phyloP scores from a whole-genome alignment of 164 flowering plant species.

The Aristolochia contorta region DNA sequence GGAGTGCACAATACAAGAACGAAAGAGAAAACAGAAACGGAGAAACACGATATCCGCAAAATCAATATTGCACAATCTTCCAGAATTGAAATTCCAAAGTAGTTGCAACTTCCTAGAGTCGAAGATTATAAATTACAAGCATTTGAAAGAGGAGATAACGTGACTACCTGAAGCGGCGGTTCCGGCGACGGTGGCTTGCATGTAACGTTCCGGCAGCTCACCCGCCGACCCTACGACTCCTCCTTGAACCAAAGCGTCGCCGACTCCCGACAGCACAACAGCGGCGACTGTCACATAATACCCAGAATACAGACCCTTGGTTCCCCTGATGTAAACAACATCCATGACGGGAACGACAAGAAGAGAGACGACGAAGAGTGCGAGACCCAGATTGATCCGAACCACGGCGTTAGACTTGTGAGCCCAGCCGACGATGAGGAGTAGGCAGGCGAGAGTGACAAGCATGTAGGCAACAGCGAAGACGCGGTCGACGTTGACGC shows the following conservation, averaged over 20 bases:
- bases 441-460: slow-evolving; percentile 34
- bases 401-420: slow-evolving; percentile 35
- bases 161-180: slow-evolving; percentile 85
- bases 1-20: no score
- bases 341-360: slow-evolving; percentile 71
- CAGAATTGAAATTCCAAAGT: no score
- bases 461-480: slow-evolving; percentile 80
- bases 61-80: no score
- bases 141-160: no score
- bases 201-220: slow-evolving; percentile 78
- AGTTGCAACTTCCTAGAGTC: no score
- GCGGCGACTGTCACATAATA: slow-evolving; percentile 58
- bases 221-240: slow-evolving; percentile 84
- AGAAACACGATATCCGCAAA: no score
- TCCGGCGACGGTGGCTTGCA: slow-evolving; percentile 96
- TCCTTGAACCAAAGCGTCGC: slow-evolving; percentile 82
- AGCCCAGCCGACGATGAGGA: slow-evolving; percentile 38
- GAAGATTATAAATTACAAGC: no score
- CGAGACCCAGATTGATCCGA: slow-evolving; percentile 68
- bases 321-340: slow-evolving; percentile 49
- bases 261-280: slow-evolving; percentile 55
- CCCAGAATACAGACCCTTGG: slow-evolving; percentile 49
- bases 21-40: no score
- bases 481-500: slow-evolving; percentile 62
- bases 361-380: slow-evolving; percentile 42